Evolutionary conservation across 768 basidiomycete species (phyloP).

Genomic region (Pilatotrama ljubarskyi): DNA sequence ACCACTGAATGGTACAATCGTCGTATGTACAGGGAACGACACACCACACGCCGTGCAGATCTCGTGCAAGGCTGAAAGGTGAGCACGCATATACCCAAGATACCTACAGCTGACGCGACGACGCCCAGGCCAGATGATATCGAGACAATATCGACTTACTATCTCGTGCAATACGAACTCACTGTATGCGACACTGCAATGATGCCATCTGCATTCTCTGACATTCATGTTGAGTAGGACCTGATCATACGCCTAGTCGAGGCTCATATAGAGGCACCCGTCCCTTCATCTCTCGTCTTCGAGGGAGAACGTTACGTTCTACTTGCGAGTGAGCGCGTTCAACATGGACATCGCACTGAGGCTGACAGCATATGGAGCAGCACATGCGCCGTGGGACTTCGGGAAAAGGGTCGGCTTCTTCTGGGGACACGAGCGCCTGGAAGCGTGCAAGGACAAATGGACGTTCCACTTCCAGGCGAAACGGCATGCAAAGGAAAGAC

Average conservation of each 20-base stretch:
- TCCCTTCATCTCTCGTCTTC: conserved; percentile 7
- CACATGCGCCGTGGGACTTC: conserved; percentile 9
- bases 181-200: conserved; percentile 7
- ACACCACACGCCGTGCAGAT: conserved; percentile 23
- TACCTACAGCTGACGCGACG: neutral
- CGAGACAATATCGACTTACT: conserved; percentile 18
- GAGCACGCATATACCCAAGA: neutral
- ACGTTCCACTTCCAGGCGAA: conserved; percentile 14
- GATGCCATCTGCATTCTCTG: neutral
- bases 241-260: conserved; percentile 14
- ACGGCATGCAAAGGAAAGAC: neutral
- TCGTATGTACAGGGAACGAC: conserved; percentile 19
- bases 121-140: conserved; percentile 20
- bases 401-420: conserved; percentile 17
- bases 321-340: conserved; percentile 10
- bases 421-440: conserved; percentile 15
- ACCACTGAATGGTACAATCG: conserved; percentile 24
- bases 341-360: neutral
- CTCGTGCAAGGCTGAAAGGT: conserved; percentile 22
- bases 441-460: conserved; percentile 18
- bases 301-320: conserved; percentile 14
- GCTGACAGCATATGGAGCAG: neutral
- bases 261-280: conserved; percentile 5
- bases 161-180: conserved; percentile 17
- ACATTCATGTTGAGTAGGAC: neutral